A percentile compares a stretch with the other conserved stretches of the same genome.
These are phyloP conservation scores for Leccinum proliferum DNA, from an alignment of 1,284 basidiomycete species.

Conservation along the genomic window DNA sequence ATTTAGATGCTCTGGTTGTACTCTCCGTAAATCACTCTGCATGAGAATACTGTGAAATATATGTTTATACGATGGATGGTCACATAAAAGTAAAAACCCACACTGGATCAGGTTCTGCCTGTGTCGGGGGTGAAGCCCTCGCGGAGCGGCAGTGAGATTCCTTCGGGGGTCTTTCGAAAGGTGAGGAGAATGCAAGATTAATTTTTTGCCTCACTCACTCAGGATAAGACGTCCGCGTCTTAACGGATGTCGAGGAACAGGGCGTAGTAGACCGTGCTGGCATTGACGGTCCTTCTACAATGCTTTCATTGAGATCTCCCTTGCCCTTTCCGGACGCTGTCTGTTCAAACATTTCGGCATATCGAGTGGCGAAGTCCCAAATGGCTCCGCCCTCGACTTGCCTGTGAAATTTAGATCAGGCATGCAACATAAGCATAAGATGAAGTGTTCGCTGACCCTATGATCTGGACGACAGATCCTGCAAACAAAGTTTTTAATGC, in stretches of 20 bases:
- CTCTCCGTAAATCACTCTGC: slow-evolving; percentile 24
- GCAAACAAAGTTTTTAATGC: too few relatives aligned
- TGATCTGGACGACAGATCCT: not conserved
- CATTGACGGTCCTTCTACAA: not conserved
- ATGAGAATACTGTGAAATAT: slow-evolving; percentile 23
- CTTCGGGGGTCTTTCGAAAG: slow-evolving; percentile 12
- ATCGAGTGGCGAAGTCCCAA: slow-evolving; percentile 10
- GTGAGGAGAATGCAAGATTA: not conserved
- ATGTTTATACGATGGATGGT: not conserved
- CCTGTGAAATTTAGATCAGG: slow-evolving; percentile 9
- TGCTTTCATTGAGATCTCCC: not conserved
- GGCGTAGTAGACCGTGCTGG: slow-evolving; percentile 14
- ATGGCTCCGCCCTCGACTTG: slow-evolving; percentile 13
- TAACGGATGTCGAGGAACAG: slow-evolving; percentile 17
- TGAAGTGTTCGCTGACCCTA: slow-evolving; percentile 15
- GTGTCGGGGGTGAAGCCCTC: slow-evolving; percentile 24
- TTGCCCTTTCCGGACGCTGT: slow-evolving; percentile 3
- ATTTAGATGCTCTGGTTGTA: slow-evolving; percentile 85
- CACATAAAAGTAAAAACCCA: slow-evolving; percentile 24
- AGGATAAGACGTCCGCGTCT: slow-evolving; percentile 5
- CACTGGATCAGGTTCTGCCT: slow-evolving; percentile 59
- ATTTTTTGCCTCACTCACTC: slow-evolving; percentile 17
- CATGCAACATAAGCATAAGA: not conserved
- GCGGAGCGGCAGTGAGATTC: slow-evolving; percentile 27
- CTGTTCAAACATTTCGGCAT: slow-evolving; percentile 19